Base-by-base conservation (phyloP, 768 basidiomycete genomes). In the Hericium rajendrae region DNA sequence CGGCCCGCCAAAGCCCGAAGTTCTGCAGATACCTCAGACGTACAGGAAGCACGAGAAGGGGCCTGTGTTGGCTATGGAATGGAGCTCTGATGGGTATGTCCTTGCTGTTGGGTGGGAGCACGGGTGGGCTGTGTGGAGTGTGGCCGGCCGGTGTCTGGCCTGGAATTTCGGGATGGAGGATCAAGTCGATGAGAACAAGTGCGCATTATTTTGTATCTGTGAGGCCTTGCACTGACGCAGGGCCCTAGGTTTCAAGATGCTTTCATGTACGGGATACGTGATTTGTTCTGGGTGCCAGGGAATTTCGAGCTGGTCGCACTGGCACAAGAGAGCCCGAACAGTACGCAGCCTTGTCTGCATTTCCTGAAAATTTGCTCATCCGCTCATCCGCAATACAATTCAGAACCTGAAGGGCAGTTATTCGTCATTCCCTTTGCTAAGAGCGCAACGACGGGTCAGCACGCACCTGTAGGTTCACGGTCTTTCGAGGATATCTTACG, bases 71-170 rank as follows among this genome's bases (percentile, higher is more conserved):
- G 69, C 81, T 11, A 76, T 95, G 69, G 84, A 92, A 63, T 97
- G 94, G 95, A 94, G 90, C 53, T 90, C 90, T 0, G 97, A 99
- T 70, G 95, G 95, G 2, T 94, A 94, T 71, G 91, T 91, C 6
- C 75, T 99, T 11, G 94, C 94, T 38, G 92, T 93, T 2, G 95
- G 92, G 0, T 97, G 92, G 88, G 78, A 83, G 60, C 71, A 79
- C 54, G 94, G 92, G 6, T 98, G 94, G 94, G 90, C 85, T 3
- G 78, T 95, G 5, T 89, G 93, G 72, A 93, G 87, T 66, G 84
- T 93, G 11, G 88, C 90, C 12, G 95, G 95, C 6, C 78, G 92
- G 54, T 90, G 94, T 65, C 76, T 91, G 28, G 86, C 87, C 1
- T 91, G 83, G 72, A 83, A 82, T 10, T 82, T 92, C 64, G 85